These are phyloP conservation scores for Blepharisma japonicum DNA, from an alignment of 73 alveolate genomes.

Conservation along the genomic window DNA sequence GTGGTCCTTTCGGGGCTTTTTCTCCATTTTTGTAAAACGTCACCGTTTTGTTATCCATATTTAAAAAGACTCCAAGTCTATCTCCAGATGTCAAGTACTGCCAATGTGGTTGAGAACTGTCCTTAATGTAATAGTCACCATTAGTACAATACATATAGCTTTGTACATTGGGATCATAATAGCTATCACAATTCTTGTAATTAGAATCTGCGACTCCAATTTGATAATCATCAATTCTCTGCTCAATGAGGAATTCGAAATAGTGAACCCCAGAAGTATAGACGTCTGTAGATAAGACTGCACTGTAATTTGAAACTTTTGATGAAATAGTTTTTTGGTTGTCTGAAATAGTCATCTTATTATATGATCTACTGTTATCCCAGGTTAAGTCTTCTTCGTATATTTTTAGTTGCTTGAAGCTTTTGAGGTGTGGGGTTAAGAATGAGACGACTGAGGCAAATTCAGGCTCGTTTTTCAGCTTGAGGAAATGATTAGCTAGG, in stretches of 20 bases:
- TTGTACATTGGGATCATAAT: neutral
- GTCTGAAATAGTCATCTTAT: neutral
- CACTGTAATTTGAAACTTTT: neutral
- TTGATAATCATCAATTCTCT: neutral
- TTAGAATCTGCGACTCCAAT: slow-evolving; percentile 4
- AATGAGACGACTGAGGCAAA: neutral
- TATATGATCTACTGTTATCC: neutral
- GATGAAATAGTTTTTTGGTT: neutral
- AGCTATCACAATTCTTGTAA: neutral
- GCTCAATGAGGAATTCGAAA: neutral
- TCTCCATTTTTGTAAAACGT: slow-evolving; percentile 23
- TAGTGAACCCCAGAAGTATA: slow-evolving; percentile 3
- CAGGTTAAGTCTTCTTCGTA: neutral
- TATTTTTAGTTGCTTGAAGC: neutral
- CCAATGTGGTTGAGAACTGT: neutral
- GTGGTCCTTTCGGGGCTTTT: neutral
- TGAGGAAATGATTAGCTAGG: neutral
- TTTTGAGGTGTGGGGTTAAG: neutral
- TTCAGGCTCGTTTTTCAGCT: neutral
- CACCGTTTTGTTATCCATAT: slow-evolving; percentile 23
- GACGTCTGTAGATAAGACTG: neutral
- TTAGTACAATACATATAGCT: neutral
- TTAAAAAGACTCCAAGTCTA: slow-evolving; percentile 5
- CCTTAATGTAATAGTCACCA: neutral
- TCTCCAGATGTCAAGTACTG: neutral